Conservation (phyloP, 805 yeast species). For the Cyberlindnera nakhonratchasimensis region DNA sequence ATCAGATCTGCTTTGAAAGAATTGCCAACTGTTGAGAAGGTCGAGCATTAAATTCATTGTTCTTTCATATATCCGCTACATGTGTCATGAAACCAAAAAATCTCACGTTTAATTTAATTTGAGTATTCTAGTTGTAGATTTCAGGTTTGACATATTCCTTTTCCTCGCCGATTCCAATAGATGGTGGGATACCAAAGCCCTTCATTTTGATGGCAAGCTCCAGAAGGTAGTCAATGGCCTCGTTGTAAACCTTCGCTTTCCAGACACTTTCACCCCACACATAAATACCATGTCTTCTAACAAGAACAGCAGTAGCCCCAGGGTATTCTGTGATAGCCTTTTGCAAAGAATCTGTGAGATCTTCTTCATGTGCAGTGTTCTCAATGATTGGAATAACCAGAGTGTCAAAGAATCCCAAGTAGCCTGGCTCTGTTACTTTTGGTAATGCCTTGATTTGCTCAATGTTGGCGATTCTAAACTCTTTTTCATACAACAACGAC, state of each 20-base stretch:
- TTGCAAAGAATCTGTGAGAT: slow-evolving; percentile 62
- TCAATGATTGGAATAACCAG: slow-evolving; percentile 87
- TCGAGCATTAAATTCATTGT: slow-evolving; percentile 25
- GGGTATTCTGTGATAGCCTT: slow-evolving; percentile 70
- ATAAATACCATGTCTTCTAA: slow-evolving; percentile 89
- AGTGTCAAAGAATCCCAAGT: slow-evolving; percentile 68
- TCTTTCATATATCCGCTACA: background rate
- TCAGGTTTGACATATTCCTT: slow-evolving; percentile 25
- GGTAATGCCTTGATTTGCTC: slow-evolving; percentile 96
- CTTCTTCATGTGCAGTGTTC: slow-evolving; percentile 86
- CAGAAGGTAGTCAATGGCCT: slow-evolving; percentile 85
- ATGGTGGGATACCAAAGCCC: slow-evolving; percentile 59
- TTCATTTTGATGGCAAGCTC: slow-evolving; percentile 85
- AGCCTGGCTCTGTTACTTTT: slow-evolving; percentile 44
- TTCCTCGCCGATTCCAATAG: slow-evolving; percentile 33
- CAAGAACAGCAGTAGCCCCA: slow-evolving; percentile 78
- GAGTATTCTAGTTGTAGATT: slow-evolving; percentile 19
- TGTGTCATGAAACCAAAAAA: background rate
- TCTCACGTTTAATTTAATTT: background rate
- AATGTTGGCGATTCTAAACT: slow-evolving; percentile 71
- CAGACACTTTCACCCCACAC: slow-evolving; percentile 95
- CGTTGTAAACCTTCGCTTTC: slow-evolving; percentile 92
- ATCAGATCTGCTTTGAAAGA: slow-evolving; percentile 56
- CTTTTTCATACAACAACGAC: slow-evolving; percentile 64
- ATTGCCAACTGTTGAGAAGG: slow-evolving; percentile 51